phyloP scores from a whole-genome alignment of 2,329 filamentous ascomycete species.

The Aureobasidium zeae region DNA sequence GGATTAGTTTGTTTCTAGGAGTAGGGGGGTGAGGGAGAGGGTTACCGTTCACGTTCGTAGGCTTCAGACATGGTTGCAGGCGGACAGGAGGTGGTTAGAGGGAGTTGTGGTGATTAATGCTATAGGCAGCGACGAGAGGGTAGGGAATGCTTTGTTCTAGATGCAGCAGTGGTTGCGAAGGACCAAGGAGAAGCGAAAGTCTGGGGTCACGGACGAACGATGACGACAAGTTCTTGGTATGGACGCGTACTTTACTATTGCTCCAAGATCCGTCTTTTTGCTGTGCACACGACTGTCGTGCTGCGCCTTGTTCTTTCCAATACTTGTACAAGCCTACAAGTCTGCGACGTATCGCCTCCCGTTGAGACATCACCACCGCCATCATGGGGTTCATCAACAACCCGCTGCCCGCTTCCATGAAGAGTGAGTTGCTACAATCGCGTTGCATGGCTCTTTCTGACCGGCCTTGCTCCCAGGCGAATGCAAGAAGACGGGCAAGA shows the following conservation, averaged over 20 bases:
- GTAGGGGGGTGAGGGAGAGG: constrained; percentile 33
- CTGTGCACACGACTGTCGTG: no score
- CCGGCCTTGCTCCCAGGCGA: constrained; percentile 64
- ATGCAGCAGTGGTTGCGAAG: no score
- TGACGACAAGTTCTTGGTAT: constrained; percentile 6
- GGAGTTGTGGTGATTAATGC: no score
- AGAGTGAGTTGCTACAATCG: constrained; percentile 34
- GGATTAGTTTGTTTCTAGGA: constrained; percentile 18
- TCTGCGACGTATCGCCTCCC: no score
- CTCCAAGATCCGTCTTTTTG: no score
- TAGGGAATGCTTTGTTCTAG: no score
- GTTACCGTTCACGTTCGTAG: constrained; percentile 46
- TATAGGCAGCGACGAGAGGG: no score
- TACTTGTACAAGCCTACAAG: no score
- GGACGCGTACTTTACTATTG: no score
- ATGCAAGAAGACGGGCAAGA: constrained; percentile 95
- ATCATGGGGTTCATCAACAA: constrained; percentile 44
- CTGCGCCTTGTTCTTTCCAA: no score
- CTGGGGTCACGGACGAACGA: constrained; percentile 6
- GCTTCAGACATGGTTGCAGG: constrained; percentile 43
- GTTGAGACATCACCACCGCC: constrained; percentile 10
- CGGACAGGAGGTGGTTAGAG: background rate
- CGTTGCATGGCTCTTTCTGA: background rate
- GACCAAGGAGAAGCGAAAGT: no score
- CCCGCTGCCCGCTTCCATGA: constrained; percentile 45